These are phyloP conservation scores for Warburgia ugandensis DNA, from an alignment of 164 flowering plant genomes.

Conservation along the genomic window DNA sequence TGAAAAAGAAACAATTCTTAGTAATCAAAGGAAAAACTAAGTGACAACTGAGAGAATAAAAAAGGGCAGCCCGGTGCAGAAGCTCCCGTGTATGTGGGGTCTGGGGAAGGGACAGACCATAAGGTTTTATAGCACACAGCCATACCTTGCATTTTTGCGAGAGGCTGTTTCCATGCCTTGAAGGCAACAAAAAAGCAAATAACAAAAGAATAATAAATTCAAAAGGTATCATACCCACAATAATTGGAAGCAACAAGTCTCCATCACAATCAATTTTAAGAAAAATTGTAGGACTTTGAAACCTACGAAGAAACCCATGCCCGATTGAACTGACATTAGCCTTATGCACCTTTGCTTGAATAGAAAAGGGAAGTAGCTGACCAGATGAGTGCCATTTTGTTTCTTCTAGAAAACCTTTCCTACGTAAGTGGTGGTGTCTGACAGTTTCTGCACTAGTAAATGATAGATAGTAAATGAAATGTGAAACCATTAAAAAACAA, in stretches of 20 bases:
- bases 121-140: too few relatives aligned
- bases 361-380: slow-evolving; percentile 20
- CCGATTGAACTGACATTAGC: slow-evolving; percentile 25
- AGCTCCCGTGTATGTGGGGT: too few relatives aligned
- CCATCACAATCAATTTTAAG: slow-evolving; percentile 77
- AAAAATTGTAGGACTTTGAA: slow-evolving; percentile 59
- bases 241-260: slow-evolving; percentile 59
- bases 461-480: too few relatives aligned
- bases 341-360: slow-evolving; percentile 21
- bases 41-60: too few relatives aligned
- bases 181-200: not conserved
- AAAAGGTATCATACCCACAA: slow-evolving; percentile 40
- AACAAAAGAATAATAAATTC: not conserved
- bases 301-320: slow-evolving; percentile 44
- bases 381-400: slow-evolving; percentile 24
- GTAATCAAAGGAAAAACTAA: too few relatives aligned
- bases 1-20: slow-evolving; percentile 20
- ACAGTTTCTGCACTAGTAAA: slow-evolving; percentile 65
- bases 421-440: slow-evolving; percentile 40
- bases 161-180: not conserved
- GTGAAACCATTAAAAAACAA: too few relatives aligned
- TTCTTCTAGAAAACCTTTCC: slow-evolving; percentile 41
- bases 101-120: too few relatives aligned
- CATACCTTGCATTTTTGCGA: too few relatives aligned
- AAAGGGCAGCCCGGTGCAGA: too few relatives aligned